phyloP scores from a whole-genome alignment of 1,284 basidiomycete species.

The Lentinula novae-zelandiae region DNA sequence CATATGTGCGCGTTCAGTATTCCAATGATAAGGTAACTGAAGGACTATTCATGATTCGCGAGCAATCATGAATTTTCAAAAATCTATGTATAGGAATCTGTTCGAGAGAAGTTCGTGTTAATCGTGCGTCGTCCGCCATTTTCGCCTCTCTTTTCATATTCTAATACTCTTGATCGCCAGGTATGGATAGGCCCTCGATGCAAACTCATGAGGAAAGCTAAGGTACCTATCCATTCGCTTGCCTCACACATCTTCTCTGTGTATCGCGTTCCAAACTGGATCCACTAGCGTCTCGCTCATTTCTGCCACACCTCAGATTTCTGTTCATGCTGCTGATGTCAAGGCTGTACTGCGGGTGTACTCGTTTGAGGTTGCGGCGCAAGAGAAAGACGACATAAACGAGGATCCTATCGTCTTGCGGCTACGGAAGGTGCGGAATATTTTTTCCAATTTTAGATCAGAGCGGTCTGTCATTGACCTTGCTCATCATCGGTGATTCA shows the following conservation, averaged over 20 bases:
- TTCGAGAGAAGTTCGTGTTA: conserved; percentile 87
- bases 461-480: not conserved
- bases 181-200: conserved; percentile 83
- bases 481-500: no score
- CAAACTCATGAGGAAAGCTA: conserved; percentile 88
- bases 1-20: conserved; percentile 80
- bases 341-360: conserved; percentile 75
- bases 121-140: conserved; percentile 43
- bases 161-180: conserved; percentile 21
- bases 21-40: conserved; percentile 67
- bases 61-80: not conserved
- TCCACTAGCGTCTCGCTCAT: conserved; percentile 31
- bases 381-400: conserved; percentile 76
- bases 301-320: conserved; percentile 54
- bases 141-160: conserved; percentile 6
- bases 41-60: not conserved
- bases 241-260: conserved; percentile 11
- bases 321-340: conserved; percentile 84
- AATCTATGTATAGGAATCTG: conserved; percentile 45
- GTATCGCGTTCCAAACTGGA: conserved; percentile 16
- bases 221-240: conserved; percentile 46
- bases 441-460: not conserved
- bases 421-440: conserved; percentile 64
- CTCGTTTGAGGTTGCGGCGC: conserved; percentile 83
- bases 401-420: conserved; percentile 74